A percentile compares a stretch with the other conserved stretches of the same genome.
Conservation (phyloP, 768 basidiomycete genomes). For the Kwoniella dendrophila region DNA sequence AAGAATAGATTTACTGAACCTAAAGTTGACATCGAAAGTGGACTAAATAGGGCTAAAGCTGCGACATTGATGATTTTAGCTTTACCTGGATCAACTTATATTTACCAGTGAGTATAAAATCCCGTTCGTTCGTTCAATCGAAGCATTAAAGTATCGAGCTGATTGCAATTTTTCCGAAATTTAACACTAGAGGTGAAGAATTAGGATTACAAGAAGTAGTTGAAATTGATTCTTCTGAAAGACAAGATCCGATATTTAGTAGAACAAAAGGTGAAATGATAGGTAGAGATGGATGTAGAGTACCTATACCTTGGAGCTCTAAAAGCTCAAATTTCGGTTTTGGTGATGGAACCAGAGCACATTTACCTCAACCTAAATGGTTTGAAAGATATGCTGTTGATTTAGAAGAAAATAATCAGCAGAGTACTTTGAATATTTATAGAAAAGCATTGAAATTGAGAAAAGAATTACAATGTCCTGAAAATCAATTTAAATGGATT, state of each 20-base stretch:
- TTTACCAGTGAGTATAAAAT: conserved; percentile 40
- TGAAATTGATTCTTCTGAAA: conserved; percentile 29
- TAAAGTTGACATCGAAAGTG: conserved; percentile 24
- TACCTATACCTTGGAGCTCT: conserved; percentile 43
- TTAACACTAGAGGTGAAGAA: conserved; percentile 51
- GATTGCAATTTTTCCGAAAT: background rate
- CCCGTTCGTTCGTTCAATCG: background rate
- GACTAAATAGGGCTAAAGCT: conserved; percentile 34
- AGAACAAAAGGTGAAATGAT: conserved; percentile 38
- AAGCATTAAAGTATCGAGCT: too few species aligned
- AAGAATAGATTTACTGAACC: conserved; percentile 10
- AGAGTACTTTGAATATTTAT: conserved; percentile 39
- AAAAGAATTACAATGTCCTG: conserved; percentile 27
- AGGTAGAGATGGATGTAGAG: conserved; percentile 48
- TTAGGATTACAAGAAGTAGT: conserved; percentile 45
- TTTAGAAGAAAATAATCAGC: conserved; percentile 11
- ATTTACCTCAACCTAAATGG: conserved; percentile 41
- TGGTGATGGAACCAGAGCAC: conserved; percentile 32
- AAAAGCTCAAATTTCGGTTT: conserved; percentile 30
- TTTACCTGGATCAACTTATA: conserved; percentile 45
- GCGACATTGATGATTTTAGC: conserved; percentile 45
- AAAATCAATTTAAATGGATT: conserved; percentile 42
- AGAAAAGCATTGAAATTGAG: conserved; percentile 29
- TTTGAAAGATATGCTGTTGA: conserved; percentile 32
- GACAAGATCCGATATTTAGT: conserved; percentile 48